Percentiles rank a stretch among this genome's conserved stretches.
Conservation (phyloP, 441 rosid species). For the Eruca vesicaria region DNA sequence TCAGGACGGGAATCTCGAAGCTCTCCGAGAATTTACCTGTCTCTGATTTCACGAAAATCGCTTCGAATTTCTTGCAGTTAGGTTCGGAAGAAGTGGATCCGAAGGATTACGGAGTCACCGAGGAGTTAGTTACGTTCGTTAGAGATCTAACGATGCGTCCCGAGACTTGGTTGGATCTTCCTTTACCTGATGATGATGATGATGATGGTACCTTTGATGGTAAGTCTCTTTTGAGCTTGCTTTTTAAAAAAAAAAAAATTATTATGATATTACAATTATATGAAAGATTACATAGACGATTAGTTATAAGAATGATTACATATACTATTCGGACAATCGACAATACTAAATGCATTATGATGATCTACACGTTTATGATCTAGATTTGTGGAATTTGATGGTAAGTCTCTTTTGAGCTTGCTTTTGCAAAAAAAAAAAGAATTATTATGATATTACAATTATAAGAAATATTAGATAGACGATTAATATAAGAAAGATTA, state of each 20-base stretch:
- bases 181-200: constrained; percentile 51
- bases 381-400: constrained; percentile 50
- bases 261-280: too few relatives aligned
- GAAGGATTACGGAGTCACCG: constrained; percentile 56
- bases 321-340: too few relatives aligned
- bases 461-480: too few relatives aligned
- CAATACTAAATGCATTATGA: too few relatives aligned
- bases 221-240: constrained; percentile 24
- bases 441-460: too few relatives aligned
- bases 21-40: constrained; percentile 59
- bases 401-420: constrained; percentile 36
- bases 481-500: too few relatives aligned
- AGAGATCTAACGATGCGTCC: constrained; percentile 73
- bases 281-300: too few relatives aligned
- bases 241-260: too few relatives aligned
- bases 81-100: constrained; percentile 52
- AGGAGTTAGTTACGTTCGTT: constrained; percentile 64
- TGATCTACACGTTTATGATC: too few relatives aligned
- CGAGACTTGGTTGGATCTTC: constrained; percentile 89
- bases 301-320: too few relatives aligned
- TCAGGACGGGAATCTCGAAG: constrained; percentile 78
- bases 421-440: too few relatives aligned
- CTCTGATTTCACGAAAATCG: constrained; percentile 89
- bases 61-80: constrained; percentile 72
- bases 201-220: constrained; percentile 59